Evolutionary conservation across 208 protist genomes (phyloP), one percentile per base, ranked within the genome.

Genomic region (Leishmania gerbilli): DNA sequence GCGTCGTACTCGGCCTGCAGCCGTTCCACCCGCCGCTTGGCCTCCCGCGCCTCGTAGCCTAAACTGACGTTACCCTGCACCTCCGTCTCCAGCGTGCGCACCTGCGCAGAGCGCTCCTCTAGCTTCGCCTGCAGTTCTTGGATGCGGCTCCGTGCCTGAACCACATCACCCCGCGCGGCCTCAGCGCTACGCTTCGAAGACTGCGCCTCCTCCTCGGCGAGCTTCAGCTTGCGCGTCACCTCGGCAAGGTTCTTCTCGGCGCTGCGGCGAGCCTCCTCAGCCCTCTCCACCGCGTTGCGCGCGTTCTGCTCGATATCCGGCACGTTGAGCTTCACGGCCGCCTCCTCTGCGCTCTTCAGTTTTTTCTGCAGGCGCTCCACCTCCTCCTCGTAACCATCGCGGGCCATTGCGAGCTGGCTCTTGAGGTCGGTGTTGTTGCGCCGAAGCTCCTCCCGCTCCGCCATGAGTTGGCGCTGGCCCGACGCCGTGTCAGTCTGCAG

Each of bases 381-480:
- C 58, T 93, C 90, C 77, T 92, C 90, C 68, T 87, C 91, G 69
- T 95, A 87, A 27, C 60, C 74, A 34, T 85, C 80, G 27, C 79
- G 76, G 7, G 69, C 77, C 45, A 77, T 69, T 2, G 74, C 49
- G 27, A 93, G 82, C 55, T 90, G 79, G 34, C 74, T 76, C 75
- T 90, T 85, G 3, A 90, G 49, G 24, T 90, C 75, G 40, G 85
- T 64, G 42, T 82, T 82, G 17, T 90, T 90, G 58, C 86, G 82
- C n/a, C 88, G 89, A 34, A 91, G 71, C 37, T 86, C 86, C 27
- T 93, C 91, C 13, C 84, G 55, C 64, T 95, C 93, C n/a, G 67
- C 71, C 21, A 79, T 85, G 13, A 87, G 68, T 83, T 89, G 87
- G 19, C 82, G 74, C 2, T 71, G 77, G 13, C 79, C 67, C 17